Evolutionary conservation across 78 protist species (phyloP), one percentile per base, ranked within the genome.

Genomic region (Fonticula alba): DNA sequence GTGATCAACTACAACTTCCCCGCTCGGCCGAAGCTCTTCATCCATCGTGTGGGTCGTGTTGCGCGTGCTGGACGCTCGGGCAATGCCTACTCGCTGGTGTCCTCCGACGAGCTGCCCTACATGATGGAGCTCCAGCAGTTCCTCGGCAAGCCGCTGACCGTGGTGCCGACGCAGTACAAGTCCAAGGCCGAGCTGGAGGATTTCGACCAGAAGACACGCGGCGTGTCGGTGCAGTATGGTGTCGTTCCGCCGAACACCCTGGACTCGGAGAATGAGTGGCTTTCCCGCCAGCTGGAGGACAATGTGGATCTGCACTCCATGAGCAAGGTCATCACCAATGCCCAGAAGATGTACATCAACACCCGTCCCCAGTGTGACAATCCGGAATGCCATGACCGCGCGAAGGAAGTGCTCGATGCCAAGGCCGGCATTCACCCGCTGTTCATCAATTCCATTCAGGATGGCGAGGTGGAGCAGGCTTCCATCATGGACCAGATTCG

Each of bases 1-100:
- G 98, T 95, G 3, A 81, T 97, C 73, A 92, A 94, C 86, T 93
- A 69, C 65, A 95, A 94, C 69, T 95, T 95, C 40, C 98, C 99
- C 22, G 53, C 89, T 5, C 62, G 56, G 49, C 82, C 97, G 17
- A 95, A 95, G 88, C 87, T 95, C 17, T 97, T 93, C 78, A 75
- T 95, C 38, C 99, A 97, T 41, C 79, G 99, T 1, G 91, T 75
- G 20, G 99, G 99, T 11, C 87, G 99, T 49, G 95, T 81, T 17
- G 99, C 99, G 0, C 86, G 99, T 53, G 96, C 98, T 0, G 99
- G 99, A 1, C 65, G 94, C 20, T 0, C 61, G 14, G 97, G 98
- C 24, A 49, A 64, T 2, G 94, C 97, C 9, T 82, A 71, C 55
- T 82, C 94, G 13, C 52, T 93, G 24, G 84, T 87, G 5, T 43